Base-by-base conservation (phyloP, 352 stramenopile species). In the Stephanocyclus meneghinianus region DNA sequence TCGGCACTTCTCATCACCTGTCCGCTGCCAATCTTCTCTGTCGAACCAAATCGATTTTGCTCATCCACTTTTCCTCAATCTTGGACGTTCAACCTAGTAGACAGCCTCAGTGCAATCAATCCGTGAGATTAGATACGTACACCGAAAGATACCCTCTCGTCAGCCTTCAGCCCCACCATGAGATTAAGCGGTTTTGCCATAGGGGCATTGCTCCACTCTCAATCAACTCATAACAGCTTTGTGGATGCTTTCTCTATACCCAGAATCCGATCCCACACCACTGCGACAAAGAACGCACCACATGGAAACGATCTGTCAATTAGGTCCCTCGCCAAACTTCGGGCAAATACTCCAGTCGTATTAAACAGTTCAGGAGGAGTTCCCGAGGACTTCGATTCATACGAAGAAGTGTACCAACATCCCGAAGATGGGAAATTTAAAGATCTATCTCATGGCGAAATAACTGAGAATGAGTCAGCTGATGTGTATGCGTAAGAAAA, bases 191-290 rank as follows among this genome's bases (percentile, higher is more conserved):
- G 21, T 18, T 44, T 44, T 18, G 29, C 29, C 18, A 62, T 62
- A 11, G 53, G 53, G 29, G 40, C 37, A 44, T n/a, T 62, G 53
- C 53, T 62, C 10, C 53, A 62, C n/a, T 42, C 26, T 18, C 53
- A 40, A 16, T 6, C 18, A 40, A 62, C 42, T 62, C 53, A 62
- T 7, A 18, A 44, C 18, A 42, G 29, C 29, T 62, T n/a, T 42
- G 53, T 42, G 11, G 53, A 62, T 62, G 53, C 53, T 16, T 62
- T 62, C 18, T 62, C 53, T 3, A 44, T 30, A n/a, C 53, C 53
- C 37, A 62, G 3, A 42, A 7, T 62, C 13, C 26, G 18, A 62
- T 44, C 53, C 3, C 4, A 30, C 15, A 26, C 18, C 8, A 6
- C 18, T 2, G n/a, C 30, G 50, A 11, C 50, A 30, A 21, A 21